Conservation (phyloP, 2,329 filamentous ascomycete species). For the Nannizziopsis arthrosporioides region DNA sequence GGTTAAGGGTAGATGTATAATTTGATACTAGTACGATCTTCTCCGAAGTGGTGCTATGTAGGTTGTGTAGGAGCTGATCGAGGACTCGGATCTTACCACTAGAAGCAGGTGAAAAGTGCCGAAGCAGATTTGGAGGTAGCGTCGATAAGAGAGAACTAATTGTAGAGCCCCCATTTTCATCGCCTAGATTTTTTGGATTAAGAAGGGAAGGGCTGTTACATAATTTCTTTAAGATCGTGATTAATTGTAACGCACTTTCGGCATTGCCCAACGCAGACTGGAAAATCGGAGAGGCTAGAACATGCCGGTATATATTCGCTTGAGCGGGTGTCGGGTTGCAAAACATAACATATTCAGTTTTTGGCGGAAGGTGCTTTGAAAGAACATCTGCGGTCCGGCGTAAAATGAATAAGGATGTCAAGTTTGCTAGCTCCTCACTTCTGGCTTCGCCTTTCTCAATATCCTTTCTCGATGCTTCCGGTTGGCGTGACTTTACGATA, state of each 20-base stretch:
- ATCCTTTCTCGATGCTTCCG: conserved; percentile 49
- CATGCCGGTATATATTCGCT: conserved; percentile 49
- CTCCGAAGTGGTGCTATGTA: conserved; percentile 51
- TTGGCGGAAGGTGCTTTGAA: conserved; percentile 52
- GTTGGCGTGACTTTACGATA: conserved; percentile 53
- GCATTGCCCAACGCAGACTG: conserved; percentile 49
- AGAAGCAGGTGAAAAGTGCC: conserved; percentile 43
- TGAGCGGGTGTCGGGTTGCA: conserved; percentile 52
- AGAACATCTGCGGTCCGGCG: conserved; percentile 56
- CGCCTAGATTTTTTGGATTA: conserved; percentile 39
- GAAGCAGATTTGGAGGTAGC: conserved; percentile 45
- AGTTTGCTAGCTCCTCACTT: conserved; percentile 48
- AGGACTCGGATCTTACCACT: conserved; percentile 57
- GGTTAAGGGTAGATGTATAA: conserved; percentile 59
- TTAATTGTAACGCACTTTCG: conserved; percentile 54
- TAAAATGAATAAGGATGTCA: conserved; percentile 55
- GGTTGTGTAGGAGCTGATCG: conserved; percentile 51
- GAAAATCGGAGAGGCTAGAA: conserved; percentile 55
- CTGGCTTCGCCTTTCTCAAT: conserved; percentile 53
- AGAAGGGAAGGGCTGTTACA: conserved; percentile 60
- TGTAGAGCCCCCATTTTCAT: conserved; percentile 39
- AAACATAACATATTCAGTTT: conserved; percentile 57
- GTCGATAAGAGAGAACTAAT: conserved; percentile 40
- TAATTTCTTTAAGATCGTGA: conserved; percentile 61
- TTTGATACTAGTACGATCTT: conserved; percentile 68